Conservation (phyloP, 495 filamentous ascomycete genomes). For the Pyronema omphalodes region DNA sequence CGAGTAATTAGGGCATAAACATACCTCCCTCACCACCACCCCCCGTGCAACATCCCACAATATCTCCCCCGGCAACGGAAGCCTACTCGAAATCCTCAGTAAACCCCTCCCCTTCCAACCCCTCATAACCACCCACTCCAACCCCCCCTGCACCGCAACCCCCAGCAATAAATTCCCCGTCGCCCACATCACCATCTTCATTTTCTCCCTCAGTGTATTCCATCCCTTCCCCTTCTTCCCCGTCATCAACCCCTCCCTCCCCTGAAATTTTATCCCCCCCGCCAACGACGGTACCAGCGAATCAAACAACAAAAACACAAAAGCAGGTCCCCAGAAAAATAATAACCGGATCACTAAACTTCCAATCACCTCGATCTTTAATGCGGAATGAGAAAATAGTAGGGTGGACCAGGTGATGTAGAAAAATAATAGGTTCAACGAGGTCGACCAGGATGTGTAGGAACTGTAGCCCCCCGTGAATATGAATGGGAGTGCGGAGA, state of each 20-base stretch:
- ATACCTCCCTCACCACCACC: constrained; percentile 38
- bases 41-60: constrained; percentile 34
- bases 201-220: background rate
- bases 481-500: constrained; percentile 51
- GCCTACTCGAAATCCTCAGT: constrained; percentile 36
- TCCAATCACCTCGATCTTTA: constrained; percentile 58
- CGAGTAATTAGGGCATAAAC: constrained; percentile 5
- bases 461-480: constrained; percentile 26
- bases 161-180: constrained; percentile 50
- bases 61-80: constrained; percentile 46
- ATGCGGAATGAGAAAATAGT: constrained; percentile 52
- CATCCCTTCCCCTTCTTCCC: background rate
- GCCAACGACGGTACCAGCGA: constrained; percentile 45
- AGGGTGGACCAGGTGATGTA: constrained; percentile 79
- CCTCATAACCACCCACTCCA: constrained; percentile 38
- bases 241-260: constrained; percentile 34
- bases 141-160: constrained; percentile 34
- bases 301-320: constrained; percentile 59
- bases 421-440: constrained; percentile 73
- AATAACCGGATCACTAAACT: constrained; percentile 47
- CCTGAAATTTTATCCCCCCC: constrained; percentile 48
- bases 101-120: constrained; percentile 35
- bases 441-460: constrained; percentile 49
- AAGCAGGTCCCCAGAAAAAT: constrained; percentile 56
- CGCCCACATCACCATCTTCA: constrained; percentile 33